Evolutionary conservation across 129 eudicot species (phyloP).

Genomic region (Artemisia tridentata): DNA sequence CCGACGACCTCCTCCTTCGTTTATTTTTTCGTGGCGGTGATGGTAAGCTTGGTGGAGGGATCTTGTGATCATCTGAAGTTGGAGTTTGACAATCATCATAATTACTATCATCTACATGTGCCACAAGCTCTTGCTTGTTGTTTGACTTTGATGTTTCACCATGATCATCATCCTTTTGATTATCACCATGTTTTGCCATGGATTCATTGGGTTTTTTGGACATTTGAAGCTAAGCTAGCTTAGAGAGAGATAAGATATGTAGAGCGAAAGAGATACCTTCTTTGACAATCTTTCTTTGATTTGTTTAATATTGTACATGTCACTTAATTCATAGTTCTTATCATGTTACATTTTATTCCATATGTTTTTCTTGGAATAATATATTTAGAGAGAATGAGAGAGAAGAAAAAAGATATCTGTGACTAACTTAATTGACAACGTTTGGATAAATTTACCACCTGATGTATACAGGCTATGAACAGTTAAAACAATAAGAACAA

Average conservation of each 20-base stretch:
- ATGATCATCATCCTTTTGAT: conserved; percentile 15
- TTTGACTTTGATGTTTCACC: conserved; percentile 27
- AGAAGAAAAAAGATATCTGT: too few species aligned
- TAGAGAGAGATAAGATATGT: background rate
- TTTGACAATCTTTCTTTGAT: background rate
- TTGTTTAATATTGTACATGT: background rate
- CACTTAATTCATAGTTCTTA: background rate
- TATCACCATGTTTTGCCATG: conserved; percentile 19
- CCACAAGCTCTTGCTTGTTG: background rate
- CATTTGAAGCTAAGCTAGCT: conserved; percentile 3
- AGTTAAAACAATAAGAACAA: too few species aligned
- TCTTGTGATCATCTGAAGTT: conserved; percentile 35
- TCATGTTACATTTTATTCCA: background rate
- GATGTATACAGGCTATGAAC: too few species aligned
- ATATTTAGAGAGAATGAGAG: too few species aligned
- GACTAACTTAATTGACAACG: too few species aligned
- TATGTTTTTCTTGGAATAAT: background rate
- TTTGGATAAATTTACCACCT: too few species aligned
- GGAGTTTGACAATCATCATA: conserved; percentile 27
- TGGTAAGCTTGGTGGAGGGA: conserved; percentile 17
- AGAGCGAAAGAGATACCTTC: background rate
- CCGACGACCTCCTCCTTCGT: conserved; percentile 19
- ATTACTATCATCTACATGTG: background rate
- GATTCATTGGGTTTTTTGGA: too few species aligned
- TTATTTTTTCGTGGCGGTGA: conserved; percentile 23